Percentiles rank a stretch among this genome's conserved stretches.
Evolutionary conservation across 1,139 yeast species (phyloP).

Genomic region (Yamadazyma siamensis): DNA sequence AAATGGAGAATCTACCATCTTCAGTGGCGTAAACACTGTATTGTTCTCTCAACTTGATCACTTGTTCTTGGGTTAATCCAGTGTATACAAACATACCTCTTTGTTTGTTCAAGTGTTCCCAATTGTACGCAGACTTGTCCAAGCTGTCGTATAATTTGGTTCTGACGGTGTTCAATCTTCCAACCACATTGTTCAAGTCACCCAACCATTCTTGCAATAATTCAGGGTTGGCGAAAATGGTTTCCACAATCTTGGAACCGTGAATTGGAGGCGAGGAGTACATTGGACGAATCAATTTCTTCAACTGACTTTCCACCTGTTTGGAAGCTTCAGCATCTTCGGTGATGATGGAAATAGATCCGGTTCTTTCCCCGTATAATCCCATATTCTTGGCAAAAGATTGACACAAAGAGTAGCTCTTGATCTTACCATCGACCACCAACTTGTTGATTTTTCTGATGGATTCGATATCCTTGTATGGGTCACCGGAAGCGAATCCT

Average conservation of each 20-base stretch:
- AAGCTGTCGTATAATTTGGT: conserved; percentile 56
- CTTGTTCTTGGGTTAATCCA: conserved; percentile 71
- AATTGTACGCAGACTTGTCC: conserved; percentile 56
- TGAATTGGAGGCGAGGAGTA: conserved; percentile 94
- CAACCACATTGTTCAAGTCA: conserved; percentile 75
- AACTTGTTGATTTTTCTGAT: conserved; percentile 49
- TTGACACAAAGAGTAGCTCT: conserved; percentile 72
- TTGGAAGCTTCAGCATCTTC: conserved; percentile 41
- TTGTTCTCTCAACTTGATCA: conserved; percentile 62
- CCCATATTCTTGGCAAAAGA: conserved; percentile 98
- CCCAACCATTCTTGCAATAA: conserved; percentile 71
- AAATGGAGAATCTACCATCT: conserved; percentile 90
- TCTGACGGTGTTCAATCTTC: conserved; percentile 76
- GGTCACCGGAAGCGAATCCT: conserved; percentile 87
- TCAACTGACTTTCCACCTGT: conserved; percentile 72
- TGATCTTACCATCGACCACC: conserved; percentile 43
- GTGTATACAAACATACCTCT: conserved; percentile 98
- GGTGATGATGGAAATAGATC: conserved; percentile 71
- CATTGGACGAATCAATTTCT: conserved; percentile 77
- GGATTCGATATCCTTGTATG: conserved; percentile 46
- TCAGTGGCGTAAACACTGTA: conserved; percentile 79
- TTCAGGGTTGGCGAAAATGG: conserved; percentile 59
- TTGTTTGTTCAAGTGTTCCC: conserved; percentile 86
- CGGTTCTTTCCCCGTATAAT: conserved; percentile 92
- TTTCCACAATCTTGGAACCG: conserved; percentile 85